phyloP scores from a whole-genome alignment of 345 rosid species.

The Brassica incana region DNA sequence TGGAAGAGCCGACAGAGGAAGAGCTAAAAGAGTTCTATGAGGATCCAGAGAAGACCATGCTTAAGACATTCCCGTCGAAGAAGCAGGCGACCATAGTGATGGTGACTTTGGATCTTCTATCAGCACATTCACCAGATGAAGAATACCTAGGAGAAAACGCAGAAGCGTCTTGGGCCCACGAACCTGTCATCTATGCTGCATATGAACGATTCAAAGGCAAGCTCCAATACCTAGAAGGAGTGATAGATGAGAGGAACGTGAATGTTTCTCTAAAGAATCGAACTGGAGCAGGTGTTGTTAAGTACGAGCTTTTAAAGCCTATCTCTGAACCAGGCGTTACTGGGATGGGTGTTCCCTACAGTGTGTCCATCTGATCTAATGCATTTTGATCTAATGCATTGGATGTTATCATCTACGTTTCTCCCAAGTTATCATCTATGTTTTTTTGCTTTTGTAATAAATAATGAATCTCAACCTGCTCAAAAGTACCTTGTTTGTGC shows the following conservation, averaged over 20 bases:
- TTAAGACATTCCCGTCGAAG: conserved; percentile 36
- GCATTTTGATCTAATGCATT: no score
- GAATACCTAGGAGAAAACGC: conserved; percentile 32
- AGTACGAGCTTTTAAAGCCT: not conserved
- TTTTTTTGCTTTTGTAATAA: not conserved
- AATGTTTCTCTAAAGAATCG: conserved; percentile 35
- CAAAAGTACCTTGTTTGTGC: not conserved
- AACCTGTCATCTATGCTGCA: conserved; percentile 32
- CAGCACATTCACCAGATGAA: conserved; percentile 41
- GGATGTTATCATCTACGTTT: not conserved
- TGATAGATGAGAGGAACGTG: conserved; percentile 10
- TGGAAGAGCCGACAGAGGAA: not conserved
- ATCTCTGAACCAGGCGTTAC: not conserved
- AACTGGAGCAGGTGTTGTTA: conserved; percentile 40
- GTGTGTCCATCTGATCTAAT: conserved; percentile 31
- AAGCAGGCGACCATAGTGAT: conserved; percentile 39
- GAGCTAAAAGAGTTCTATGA: conserved; percentile 17
- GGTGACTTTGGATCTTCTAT: conserved; percentile 39
- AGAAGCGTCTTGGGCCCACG: conserved; percentile 31
- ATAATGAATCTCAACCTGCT: not conserved
- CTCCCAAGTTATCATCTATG: not conserved
- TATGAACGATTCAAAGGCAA: conserved; percentile 31
- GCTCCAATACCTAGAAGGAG: not conserved
- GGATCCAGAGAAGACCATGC: conserved; percentile 26
- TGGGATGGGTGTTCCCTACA: conserved; percentile 25